Conservation (phyloP, 192 early-diverging fungal genomes). For the Coemansia sp. region DNA sequence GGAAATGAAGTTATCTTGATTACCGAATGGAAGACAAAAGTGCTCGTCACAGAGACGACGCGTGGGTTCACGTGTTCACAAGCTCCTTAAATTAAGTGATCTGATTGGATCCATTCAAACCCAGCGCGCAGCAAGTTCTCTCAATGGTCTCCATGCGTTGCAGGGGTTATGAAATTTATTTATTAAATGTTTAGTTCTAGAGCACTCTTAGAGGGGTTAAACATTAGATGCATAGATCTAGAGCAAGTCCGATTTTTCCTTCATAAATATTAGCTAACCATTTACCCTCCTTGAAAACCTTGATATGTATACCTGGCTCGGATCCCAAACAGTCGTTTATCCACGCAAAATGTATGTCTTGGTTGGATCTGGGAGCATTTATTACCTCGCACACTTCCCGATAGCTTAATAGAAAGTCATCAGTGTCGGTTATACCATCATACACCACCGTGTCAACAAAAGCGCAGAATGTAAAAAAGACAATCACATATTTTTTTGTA, state of each 20-base stretch:
- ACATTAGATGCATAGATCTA: background rate
- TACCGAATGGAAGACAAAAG: too few relatives aligned
- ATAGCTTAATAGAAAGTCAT: too few relatives aligned
- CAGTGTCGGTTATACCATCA: background rate
- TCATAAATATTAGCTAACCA: background rate
- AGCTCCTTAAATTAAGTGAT: too few relatives aligned
- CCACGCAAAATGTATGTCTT: background rate
- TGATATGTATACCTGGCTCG: background rate
- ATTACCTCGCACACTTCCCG: background rate
- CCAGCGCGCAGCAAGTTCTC: too few relatives aligned
- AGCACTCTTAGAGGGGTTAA: too few relatives aligned
- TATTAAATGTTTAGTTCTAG: too few relatives aligned
- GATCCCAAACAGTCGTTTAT: background rate
- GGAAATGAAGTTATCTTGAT: too few relatives aligned
- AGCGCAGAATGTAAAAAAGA: background rate
- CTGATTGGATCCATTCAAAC: too few relatives aligned
- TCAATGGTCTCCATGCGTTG: too few relatives aligned
- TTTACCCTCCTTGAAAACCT: background rate
- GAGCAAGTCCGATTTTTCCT: background rate
- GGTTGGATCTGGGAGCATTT: background rate
- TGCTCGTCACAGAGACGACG: too few relatives aligned
- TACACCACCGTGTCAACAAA: background rate
- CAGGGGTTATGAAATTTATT: background rate
- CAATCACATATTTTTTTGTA: background rate
- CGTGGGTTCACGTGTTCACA: too few relatives aligned